Evolutionary conservation across 805 yeast species (phyloP).

Genomic region (Henningerozyma blattae): DNA sequence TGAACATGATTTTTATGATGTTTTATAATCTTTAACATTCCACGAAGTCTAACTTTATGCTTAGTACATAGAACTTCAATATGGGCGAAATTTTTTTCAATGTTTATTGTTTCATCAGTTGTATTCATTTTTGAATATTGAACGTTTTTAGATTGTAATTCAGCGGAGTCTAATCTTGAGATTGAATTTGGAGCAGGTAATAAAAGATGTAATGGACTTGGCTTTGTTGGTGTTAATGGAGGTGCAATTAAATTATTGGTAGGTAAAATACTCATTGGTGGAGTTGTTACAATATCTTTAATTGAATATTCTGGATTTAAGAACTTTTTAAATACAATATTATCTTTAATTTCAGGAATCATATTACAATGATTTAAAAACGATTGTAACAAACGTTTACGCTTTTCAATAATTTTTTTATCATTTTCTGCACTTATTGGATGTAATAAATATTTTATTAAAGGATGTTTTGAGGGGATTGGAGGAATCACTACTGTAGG

Average conservation of each 20-base stretch:
- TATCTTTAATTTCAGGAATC: conserved; percentile 42
- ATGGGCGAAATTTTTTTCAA: conserved; percentile 29
- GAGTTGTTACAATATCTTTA: conserved; percentile 55
- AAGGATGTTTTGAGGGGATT: conserved; percentile 75
- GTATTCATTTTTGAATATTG: neutral
- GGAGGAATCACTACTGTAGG: conserved; percentile 87
- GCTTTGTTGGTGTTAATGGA: conserved; percentile 45
- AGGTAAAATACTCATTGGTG: conserved; percentile 45
- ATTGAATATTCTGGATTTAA: conserved; percentile 78
- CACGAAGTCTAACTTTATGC: conserved; percentile 16
- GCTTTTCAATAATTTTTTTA: conserved; percentile 42
- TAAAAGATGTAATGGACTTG: conserved; percentile 46
- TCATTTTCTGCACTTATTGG: conserved; percentile 34
- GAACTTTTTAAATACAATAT: conserved; percentile 61
- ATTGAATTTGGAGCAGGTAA: conserved; percentile 48
- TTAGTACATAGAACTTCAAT: conserved; percentile 26
- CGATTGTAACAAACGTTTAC: conserved; percentile 62
- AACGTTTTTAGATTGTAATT: neutral
- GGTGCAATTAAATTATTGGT: conserved; percentile 43
- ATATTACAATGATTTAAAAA: conserved; percentile 68
- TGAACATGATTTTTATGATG: conserved; percentile 28
- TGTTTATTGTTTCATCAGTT: conserved; percentile 3
- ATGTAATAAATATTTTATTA: conserved; percentile 33
- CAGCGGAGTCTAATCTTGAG: conserved; percentile 23
- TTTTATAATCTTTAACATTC: conserved; percentile 19